Evolutionary conservation across 2,329 filamentous ascomycete species (phyloP), one percentile per base, ranked within the genome.

Genomic region (Monosporascus sp.): DNA sequence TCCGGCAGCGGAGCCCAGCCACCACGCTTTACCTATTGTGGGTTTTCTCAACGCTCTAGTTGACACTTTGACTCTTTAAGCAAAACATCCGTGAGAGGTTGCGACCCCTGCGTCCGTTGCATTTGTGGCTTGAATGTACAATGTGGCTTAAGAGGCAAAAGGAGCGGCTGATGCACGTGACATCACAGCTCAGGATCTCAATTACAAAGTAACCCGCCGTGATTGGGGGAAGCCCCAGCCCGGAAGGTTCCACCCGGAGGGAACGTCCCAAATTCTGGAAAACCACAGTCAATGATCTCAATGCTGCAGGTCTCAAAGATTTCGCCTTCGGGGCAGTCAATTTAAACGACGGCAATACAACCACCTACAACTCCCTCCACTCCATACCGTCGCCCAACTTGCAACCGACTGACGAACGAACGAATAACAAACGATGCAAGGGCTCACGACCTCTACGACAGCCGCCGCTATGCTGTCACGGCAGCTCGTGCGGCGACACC

Each of bases 401-500:
- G 18, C 17, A 18, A 18, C 38, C 17, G 18, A 8, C 17, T 8
- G 15, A 25, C 14, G 22, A 14, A 46, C 24, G 22, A n/a, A 44
- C 50, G 22, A 57, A 18, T 2, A n/a, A 44, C 50, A 31, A 57
- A 18, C 7, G 37, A 69, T 69, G 67, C 66, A 67, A 53, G 66
- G 67, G 62, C 63, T 68, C 57, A 60, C 65, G 25, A 63, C 61
- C 41, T 58, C 64, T 38, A 61, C 62, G 41, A 54, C 55, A 14
- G 55, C 64, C 45, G 54, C 63, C 17, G 51, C 57, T 24, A 60
- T 66, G 64, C 62, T 67, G 60, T 65, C 65, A 37, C 64, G 64
- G 43, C 65, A 67, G 57, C 63, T 69, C 27, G 57, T 67, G 52
- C 67, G 64, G 45, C 65, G 62, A n/a, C 65, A 62, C 11, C 61